Evolutionary conservation across 345 rosid genomes (phyloP), one percentile per base, ranked within the genome.

Genomic region (Pistacia integerrima): DNA sequence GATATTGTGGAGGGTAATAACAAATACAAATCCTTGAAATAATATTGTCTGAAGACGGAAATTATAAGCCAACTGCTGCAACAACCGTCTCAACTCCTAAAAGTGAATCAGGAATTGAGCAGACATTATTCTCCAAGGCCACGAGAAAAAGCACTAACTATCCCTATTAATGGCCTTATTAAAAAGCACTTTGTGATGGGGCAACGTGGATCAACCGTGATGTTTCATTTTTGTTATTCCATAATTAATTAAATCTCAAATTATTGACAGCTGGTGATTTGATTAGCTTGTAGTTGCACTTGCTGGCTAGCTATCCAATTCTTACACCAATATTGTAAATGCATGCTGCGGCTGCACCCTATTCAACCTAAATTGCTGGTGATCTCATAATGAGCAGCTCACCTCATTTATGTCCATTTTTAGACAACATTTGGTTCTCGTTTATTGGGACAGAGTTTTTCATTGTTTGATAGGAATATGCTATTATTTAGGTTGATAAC

Each of bases 1-100:
- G 33, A 30, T 30, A 30, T 30, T 30, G 33, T 18, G n/a, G 28
- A 33, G 67, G 35, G 10, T 8, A 2, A 20, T 41, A 58, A 25
- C 74, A 49, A 20, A 49, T 35, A 69, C 16, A 0, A 17, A 22
- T 17, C 66, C 52, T 72, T 54, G 64, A 77, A 54, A 70, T 77
- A 36, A 70, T 70, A 48, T 17, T 70, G 69, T 52, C 68, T 22
- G 54, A 64, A 48, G 51, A 7, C 8, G 46, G 46, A 41, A 41
- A 41, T 41, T 41, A 41, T 41, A 41, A 41, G 10, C 9, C 9
- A 41, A 25, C 13, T 14, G 20, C 12, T 38, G 62, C 49, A 54
- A 14, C 25, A 14, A 74, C 69, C 61, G 41, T 58, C n/a, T 57
- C 70, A 56, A 56, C 30, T 55, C 57, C 58, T 3, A 0, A 33